Evolutionary conservation across 345 rosid species (phyloP), one percentile per base, ranked within the genome.

Genomic region (Eucalyptus erythrocorys): DNA sequence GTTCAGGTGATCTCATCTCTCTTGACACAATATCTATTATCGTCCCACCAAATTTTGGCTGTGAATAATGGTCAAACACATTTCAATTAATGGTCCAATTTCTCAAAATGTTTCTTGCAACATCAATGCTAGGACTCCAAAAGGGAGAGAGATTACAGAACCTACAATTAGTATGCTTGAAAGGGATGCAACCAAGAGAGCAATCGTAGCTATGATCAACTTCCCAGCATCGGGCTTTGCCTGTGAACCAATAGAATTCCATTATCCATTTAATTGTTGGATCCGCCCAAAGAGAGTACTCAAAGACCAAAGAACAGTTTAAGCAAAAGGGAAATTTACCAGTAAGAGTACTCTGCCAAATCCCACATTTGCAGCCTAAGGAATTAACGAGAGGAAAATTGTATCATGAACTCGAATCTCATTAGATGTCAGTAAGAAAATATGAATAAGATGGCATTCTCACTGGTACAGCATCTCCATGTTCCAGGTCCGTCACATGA

Each of bases 211-310:
- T 76, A 96, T 68, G 76, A 91, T 90, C 50, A 96, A 93, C 92
- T 95, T 94, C 82, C 95, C 97, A 17, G 99, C 94, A 92, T 96
- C 99, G 1, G 96, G 95, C 89, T 93, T 96, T 89, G 98, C 99
- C 98, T 96, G 92, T 66, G 90, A 91, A 66, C 82, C 82, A 21
- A 76, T 76, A 37, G 42, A 76, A 37, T 34, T 6, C 26, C 81
- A 37, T 21, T 37, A 21, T 71, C 81, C 19, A 34, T 71, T 71
- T 10, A 71, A 37, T 37, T 71, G 24, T 71, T 10, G 45, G 26
- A 34, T 71, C 81, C 0, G 13, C 43, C 81, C 27, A 6, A 76
- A 76, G 47, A 17, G 80, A 37, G 27, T 19, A 3, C 82, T 76
- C 82, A 37, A 76, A 21, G 82, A 37, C 37, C 45, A 76, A 76